Conservation (phyloP, 2,329 filamentous ascomycete species). For the Metarhizium album region DNA sequence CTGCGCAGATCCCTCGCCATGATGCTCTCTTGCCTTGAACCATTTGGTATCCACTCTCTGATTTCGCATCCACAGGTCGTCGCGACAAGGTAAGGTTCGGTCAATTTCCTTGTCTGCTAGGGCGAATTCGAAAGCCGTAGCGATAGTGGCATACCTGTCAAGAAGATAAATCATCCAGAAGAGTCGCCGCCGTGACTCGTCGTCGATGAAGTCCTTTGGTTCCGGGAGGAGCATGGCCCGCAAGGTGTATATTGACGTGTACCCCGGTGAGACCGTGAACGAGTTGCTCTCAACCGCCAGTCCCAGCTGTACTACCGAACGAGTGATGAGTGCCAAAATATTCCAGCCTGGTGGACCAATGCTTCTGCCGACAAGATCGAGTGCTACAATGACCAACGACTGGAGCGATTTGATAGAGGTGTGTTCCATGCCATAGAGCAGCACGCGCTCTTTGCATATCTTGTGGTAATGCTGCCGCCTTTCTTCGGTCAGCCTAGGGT, state of each 20-base stretch:
- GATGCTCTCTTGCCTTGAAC: slow-evolving; percentile 49
- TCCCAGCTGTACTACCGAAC: slow-evolving; percentile 80
- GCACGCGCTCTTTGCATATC: slow-evolving; percentile 72
- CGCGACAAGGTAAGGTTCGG: slow-evolving; percentile 73
- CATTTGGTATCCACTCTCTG: slow-evolving; percentile 74
- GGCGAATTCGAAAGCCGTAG: slow-evolving; percentile 86
- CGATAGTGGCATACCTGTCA: slow-evolving; percentile 81
- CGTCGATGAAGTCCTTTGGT: slow-evolving; percentile 76
- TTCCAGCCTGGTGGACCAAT: slow-evolving; percentile 93
- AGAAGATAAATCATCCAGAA: slow-evolving; percentile 95
- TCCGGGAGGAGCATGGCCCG: slow-evolving; percentile 78
- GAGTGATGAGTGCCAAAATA: slow-evolving; percentile 75
- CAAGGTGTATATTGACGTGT: slow-evolving; percentile 80
- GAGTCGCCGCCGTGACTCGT: slow-evolving; percentile 71
- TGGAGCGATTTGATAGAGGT: slow-evolving; percentile 82
- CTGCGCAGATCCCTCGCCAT: slow-evolving; percentile 42
- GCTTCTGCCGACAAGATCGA: slow-evolving; percentile 76
- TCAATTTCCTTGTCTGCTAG: slow-evolving; percentile 85
- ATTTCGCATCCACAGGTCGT: slow-evolving; percentile 77
- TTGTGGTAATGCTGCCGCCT: slow-evolving; percentile 66
- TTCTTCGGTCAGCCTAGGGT: slow-evolving; percentile 62
- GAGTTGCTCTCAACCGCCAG: slow-evolving; percentile 76
- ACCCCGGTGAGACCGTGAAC: slow-evolving; percentile 64
- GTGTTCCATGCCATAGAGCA: slow-evolving; percentile 81
- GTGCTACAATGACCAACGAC: slow-evolving; percentile 73